phyloP scores from a whole-genome alignment of 2,329 filamentous ascomycete genomes.

The Fusarium xyrophilum region DNA sequence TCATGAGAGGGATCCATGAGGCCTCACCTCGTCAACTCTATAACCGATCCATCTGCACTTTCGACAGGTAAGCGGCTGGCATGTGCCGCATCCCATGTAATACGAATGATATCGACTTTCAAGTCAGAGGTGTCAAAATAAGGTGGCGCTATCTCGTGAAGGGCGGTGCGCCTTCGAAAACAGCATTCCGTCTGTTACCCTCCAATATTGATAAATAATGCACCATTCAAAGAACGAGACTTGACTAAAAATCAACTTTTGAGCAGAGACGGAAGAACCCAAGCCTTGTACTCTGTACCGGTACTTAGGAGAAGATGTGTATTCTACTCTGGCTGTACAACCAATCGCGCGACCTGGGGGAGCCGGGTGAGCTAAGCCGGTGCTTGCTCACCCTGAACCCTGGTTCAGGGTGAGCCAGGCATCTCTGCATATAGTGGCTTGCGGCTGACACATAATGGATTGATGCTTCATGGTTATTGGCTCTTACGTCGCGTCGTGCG shows the following conservation, averaged over 20 bases:
- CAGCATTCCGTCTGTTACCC: background rate
- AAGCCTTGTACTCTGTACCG: background rate
- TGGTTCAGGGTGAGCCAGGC: no score
- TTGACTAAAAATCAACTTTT: background rate
- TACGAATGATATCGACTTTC: background rate
- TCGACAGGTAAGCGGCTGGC: background rate
- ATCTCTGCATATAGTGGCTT: no score
- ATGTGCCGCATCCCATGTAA: background rate
- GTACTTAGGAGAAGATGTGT: no score
- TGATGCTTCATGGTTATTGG: no score
- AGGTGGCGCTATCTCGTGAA: slow-evolving; percentile 2
- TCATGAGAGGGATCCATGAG: background rate
- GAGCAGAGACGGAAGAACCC: background rate
- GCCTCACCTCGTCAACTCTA: slow-evolving; percentile 8
- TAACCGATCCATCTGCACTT: background rate
- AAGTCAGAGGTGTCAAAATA: background rate
- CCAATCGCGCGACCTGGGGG: no score
- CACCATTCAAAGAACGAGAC: background rate
- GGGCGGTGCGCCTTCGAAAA: slow-evolving; percentile 12
- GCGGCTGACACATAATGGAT: no score
- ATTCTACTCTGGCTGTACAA: no score
- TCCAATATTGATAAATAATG: background rate
- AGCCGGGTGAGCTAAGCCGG: no score
- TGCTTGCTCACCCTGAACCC: no score
- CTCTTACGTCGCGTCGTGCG: no score